These are phyloP conservation scores for Solanum chmielewskii DNA, from an alignment of 257 asterid species.

Conservation along the genomic window DNA sequence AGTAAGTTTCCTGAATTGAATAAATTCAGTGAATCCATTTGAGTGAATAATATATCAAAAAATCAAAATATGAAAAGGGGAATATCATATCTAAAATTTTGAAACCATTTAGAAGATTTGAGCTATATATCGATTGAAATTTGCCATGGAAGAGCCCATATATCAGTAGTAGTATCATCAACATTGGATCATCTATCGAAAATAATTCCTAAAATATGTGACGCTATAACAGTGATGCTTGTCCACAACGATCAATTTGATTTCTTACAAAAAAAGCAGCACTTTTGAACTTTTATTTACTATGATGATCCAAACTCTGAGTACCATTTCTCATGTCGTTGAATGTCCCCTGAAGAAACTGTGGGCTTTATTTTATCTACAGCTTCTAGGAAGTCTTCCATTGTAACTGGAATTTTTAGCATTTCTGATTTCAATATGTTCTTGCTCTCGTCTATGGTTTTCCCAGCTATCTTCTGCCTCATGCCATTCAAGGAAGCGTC, in stretches of 20 bases:
- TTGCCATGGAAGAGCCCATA: too few relatives aligned
- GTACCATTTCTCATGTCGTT: conserved; percentile 80
- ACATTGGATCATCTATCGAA: too few relatives aligned
- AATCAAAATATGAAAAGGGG: too few relatives aligned
- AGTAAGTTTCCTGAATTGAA: too few relatives aligned
- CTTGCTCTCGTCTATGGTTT: conserved; percentile 65
- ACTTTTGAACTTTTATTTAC: background rate
- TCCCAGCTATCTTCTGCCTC: conserved; percentile 72
- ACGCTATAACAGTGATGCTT: background rate
- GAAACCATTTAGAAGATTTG: too few relatives aligned
- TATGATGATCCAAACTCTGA: conserved; percentile 80
- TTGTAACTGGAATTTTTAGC: background rate
- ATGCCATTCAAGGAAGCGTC: conserved; percentile 84
- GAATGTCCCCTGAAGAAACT: conserved; percentile 57
- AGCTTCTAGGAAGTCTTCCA: conserved; percentile 86
- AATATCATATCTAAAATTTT: too few relatives aligned
- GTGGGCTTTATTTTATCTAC: conserved; percentile 78
- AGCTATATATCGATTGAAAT: too few relatives aligned
- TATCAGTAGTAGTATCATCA: too few relatives aligned
- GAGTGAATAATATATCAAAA: too few relatives aligned
- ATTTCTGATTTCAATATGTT: conserved; percentile 81
- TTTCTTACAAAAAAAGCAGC: too few relatives aligned
- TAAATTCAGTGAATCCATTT: too few relatives aligned
- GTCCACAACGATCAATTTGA: background rate
- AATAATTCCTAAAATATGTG: too few relatives aligned